These are phyloP conservation scores for Sporothrix euskadiensis DNA, from an alignment of 2,329 filamentous ascomycete species.

Conservation along the genomic window DNA sequence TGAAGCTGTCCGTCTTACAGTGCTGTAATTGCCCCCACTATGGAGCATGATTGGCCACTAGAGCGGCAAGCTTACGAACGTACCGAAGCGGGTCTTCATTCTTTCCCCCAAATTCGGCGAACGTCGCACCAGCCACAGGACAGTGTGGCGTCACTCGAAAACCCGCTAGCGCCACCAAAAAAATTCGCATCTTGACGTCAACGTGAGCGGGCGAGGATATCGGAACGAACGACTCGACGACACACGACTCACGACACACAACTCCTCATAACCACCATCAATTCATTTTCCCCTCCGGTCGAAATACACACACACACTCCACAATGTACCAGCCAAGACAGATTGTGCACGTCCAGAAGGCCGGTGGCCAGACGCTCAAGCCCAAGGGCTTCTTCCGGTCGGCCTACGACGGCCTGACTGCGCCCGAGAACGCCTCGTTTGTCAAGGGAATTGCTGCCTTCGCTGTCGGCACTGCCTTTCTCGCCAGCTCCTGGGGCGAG, in stretches of 20 bases:
- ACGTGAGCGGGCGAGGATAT: not conserved
- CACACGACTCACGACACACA: conserved; percentile 1
- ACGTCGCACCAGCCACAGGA: not conserved
- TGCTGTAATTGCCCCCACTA: not conserved
- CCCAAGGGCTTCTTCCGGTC: conserved; percentile 54
- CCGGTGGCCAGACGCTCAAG: conserved; percentile 45
- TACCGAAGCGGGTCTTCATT: not conserved
- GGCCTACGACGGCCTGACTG: conserved; percentile 59
- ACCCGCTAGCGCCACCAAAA: conserved; percentile 19
- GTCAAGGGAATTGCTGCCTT: conserved; percentile 63
- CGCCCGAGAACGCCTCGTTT: conserved; percentile 63
- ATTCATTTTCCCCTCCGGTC: not conserved
- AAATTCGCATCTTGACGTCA: conserved; percentile 25
- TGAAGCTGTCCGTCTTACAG: conserved; percentile 8
- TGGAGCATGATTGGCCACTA: not conserved
- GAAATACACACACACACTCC: conserved; percentile 26
- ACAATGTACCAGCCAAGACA: conserved; percentile 61
- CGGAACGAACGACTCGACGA: not conserved
- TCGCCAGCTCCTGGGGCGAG: conserved; percentile 61
- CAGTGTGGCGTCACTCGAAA: not conserved
- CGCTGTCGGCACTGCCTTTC: conserved; percentile 59
- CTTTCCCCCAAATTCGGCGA: not conserved
- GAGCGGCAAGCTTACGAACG: not conserved
- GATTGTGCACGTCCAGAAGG: conserved; percentile 54
- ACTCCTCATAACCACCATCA: not conserved